Evolutionary conservation across 2,329 filamentous ascomycete species (phyloP).

Genomic region (Talaromyces sp.): DNA sequence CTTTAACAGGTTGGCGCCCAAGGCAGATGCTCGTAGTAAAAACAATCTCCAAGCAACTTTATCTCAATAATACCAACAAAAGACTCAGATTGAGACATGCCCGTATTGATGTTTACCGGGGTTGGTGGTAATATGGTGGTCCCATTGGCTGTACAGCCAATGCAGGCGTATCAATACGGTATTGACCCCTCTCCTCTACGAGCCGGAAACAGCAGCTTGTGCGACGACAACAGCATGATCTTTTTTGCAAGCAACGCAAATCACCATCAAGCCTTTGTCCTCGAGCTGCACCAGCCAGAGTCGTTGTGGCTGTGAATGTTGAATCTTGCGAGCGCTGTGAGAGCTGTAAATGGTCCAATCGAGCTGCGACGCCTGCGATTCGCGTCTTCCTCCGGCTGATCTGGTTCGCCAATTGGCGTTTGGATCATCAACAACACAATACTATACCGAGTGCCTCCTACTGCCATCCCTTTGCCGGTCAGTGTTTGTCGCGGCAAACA

Average conservation of each 20-base stretch:
- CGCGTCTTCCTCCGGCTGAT: not conserved
- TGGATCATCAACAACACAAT: not conserved
- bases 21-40: no score
- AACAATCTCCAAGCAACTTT: not conserved
- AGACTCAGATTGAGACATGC: not conserved
- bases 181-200: not conserved
- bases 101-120: not conserved
- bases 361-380: not conserved
- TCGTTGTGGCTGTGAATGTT: not conserved
- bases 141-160: not conserved
- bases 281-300: not conserved
- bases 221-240: not conserved
- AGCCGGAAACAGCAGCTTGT: not conserved
- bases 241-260: not conserved
- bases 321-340: not conserved
- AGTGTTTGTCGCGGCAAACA: not conserved
- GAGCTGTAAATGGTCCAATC: not conserved
- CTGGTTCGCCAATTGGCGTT: slow-evolving; percentile 1
- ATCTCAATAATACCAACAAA: not conserved
- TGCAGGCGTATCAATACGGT: not conserved
- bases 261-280: not conserved
- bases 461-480: not conserved
- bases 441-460: not conserved
- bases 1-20: not conserved
- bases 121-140: not conserved